These are phyloP conservation scores for Ustanciosporium gigantosporum DNA, from an alignment of 1,284 basidiomycete genomes.

Conservation along the genomic window DNA sequence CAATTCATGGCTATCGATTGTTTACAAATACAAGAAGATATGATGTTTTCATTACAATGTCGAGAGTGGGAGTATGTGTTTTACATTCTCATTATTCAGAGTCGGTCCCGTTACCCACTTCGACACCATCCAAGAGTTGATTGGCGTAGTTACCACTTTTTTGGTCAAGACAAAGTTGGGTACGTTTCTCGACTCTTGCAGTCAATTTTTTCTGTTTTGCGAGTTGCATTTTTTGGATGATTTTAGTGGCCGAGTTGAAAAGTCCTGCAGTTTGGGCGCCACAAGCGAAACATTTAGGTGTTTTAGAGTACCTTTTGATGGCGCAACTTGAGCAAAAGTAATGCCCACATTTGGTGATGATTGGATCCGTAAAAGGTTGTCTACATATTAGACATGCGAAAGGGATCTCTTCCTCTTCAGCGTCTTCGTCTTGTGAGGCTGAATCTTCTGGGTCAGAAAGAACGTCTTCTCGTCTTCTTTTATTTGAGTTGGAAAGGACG, in stretches of 20 bases:
- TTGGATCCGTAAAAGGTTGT: constrained; percentile 88
- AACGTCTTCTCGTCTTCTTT: constrained; percentile 27
- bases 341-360: constrained; percentile 94
- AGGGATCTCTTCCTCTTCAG: constrained; percentile 79
- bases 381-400: constrained; percentile 97
- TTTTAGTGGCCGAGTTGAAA: constrained; percentile 85
- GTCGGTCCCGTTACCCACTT: too few relatives aligned
- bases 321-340: constrained; percentile 92
- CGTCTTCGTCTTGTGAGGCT: constrained; percentile 65
- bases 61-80: too few relatives aligned
- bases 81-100: too few relatives aligned
- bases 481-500: constrained; percentile 53
- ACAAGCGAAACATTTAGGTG: constrained; percentile 93
- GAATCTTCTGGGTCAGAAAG: constrained; percentile 25
- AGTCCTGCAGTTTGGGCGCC: constrained; percentile 89
- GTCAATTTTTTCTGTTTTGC: constrained; percentile 21
- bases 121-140: not conserved
- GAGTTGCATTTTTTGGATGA: constrained; percentile 71
- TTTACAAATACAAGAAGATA: too few relatives aligned
- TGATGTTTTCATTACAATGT: too few relatives aligned
- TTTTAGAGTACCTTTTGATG: constrained; percentile 88
- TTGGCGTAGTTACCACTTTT: too few relatives aligned
- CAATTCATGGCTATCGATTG: too few relatives aligned
- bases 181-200: constrained; percentile 16
- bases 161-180: constrained; percentile 1